Evolutionary conservation across 2,329 filamentous ascomycete genomes (phyloP).

Genomic region (Cordyceps militaris): DNA sequence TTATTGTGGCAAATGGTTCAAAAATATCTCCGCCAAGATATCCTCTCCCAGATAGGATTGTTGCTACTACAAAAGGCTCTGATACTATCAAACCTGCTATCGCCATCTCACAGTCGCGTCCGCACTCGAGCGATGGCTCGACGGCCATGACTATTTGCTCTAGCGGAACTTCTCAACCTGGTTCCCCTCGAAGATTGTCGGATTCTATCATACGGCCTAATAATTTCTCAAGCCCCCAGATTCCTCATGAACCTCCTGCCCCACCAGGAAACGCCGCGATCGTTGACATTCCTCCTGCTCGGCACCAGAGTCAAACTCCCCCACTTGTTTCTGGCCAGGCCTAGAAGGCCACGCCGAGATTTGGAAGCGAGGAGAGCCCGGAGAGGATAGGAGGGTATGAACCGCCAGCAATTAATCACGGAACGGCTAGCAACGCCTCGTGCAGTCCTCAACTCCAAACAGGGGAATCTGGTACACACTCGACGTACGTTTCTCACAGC

Average conservation of each 20-base stretch:
- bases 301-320: neutral
- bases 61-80: neutral
- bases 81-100: neutral
- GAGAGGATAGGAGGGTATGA: neutral
- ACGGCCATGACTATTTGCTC: neutral
- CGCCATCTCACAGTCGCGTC: neutral
- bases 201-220: neutral
- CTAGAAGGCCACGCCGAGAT: neutral
- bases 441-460: neutral
- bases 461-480: neutral
- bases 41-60: neutral
- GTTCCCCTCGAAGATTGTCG: neutral
- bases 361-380: neutral
- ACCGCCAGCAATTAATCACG: too few relatives aligned
- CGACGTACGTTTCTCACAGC: neutral
- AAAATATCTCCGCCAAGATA: neutral
- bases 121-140: neutral
- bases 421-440: neutral
- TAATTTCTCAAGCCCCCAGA: neutral
- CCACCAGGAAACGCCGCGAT: neutral
- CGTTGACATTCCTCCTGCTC: neutral
- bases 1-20: slow-evolving; percentile 18
- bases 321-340: neutral
- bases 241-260: too few relatives aligned
- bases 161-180: neutral